phyloP scores from a whole-genome alignment of 2,329 filamentous ascomycete species.

The Drechslerella dactyloides region DNA sequence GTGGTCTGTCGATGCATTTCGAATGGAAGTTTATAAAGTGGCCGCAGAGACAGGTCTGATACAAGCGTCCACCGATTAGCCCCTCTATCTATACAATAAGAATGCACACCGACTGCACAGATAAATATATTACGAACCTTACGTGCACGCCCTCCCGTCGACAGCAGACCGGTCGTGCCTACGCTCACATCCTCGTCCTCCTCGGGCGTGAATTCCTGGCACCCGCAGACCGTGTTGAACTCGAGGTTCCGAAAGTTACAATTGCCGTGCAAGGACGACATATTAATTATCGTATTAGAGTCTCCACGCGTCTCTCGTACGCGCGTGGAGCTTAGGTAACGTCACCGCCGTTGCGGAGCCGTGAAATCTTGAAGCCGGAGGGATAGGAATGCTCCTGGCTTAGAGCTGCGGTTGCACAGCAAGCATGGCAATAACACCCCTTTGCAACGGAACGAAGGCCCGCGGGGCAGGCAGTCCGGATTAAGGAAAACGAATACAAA shows the following conservation, averaged over 20 bases:
- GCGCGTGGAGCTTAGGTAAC: conserved; percentile 1
- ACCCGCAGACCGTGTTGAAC: conserved; percentile 48
- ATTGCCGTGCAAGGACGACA: conserved; percentile 43
- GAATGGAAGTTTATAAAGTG: conserved; percentile 49
- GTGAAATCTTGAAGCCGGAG: conserved; percentile 8
- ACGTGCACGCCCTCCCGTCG: conserved; percentile 42
- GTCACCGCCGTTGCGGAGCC: conserved; percentile 14
- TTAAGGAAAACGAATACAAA: conserved; percentile 9
- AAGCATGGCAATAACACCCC: conserved; percentile 42
- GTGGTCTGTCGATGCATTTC: conserved; percentile 30
- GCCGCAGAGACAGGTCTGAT: conserved; percentile 47
- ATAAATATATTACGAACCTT: conserved; percentile 45
- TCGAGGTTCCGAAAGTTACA: conserved; percentile 49
- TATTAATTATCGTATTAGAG: conserved; percentile 4
- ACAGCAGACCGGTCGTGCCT: conserved; percentile 27
- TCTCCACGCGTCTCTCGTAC: background rate
- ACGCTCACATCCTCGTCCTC: conserved; percentile 37
- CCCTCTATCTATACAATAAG: background rate
- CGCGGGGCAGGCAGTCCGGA: conserved; percentile 26
- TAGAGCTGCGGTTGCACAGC: conserved; percentile 18
- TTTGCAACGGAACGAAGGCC: conserved; percentile 45
- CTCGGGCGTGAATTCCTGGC: conserved; percentile 48
- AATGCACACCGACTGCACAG: background rate
- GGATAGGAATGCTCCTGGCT: conserved; percentile 34
- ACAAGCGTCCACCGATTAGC: conserved; percentile 9